Evolutionary conservation across 208 protist genomes (phyloP).

Genomic region (Novymonas esmeraldas): DNA sequence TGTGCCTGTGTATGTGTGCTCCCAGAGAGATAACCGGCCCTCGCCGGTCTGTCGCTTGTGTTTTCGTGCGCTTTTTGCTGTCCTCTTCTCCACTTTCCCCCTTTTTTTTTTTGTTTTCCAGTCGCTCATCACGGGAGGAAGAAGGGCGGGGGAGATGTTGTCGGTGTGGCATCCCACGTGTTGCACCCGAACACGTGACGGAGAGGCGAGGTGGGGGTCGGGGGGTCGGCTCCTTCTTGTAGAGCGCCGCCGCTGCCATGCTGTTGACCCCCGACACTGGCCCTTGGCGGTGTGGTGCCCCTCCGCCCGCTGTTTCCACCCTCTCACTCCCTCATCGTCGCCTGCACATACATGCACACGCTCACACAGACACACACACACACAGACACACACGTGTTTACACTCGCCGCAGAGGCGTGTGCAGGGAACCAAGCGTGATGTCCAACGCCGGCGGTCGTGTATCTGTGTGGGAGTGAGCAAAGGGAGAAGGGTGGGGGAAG

Average conservation of each 20-base stretch:
- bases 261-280: no score
- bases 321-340: background rate
- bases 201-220: background rate
- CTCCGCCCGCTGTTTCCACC: background rate
- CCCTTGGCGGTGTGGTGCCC: background rate
- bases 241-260: background rate
- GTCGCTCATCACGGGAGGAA: background rate
- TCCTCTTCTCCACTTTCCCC: background rate
- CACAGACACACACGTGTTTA: background rate
- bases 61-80: background rate
- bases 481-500: no score
- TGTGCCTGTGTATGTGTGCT: conserved; percentile 2
- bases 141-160: no score
- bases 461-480: no score
- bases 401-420: no score
- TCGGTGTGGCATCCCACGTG: no score
- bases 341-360: background rate
- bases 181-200: background rate
- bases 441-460: no score
- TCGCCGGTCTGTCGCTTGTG: background rate
- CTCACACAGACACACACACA: conserved; percentile 16
- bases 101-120: conserved; percentile 7
- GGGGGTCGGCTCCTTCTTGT: background rate
- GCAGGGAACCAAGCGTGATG: no score
- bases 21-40: background rate